Conservation (phyloP, 2,329 filamentous ascomycete genomes). For the Fusarium abutilonis region DNA sequence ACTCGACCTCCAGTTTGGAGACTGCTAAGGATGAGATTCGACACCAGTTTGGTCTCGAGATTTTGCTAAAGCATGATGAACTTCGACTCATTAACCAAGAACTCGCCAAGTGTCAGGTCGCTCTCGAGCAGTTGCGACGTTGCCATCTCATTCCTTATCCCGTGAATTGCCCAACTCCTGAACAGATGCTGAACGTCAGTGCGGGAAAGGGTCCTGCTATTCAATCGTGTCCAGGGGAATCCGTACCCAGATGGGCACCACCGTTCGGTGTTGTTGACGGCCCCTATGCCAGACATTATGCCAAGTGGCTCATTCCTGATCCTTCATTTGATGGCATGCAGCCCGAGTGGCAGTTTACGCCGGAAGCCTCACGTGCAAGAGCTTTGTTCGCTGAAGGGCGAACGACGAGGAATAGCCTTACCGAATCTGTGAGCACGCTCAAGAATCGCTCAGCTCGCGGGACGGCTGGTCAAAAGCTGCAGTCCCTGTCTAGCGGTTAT, state of each 20-base stretch:
- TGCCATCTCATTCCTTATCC: constrained; percentile 94
- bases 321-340: constrained; percentile 80
- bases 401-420: constrained; percentile 78
- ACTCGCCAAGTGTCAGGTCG: constrained; percentile 92
- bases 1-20: constrained; percentile 53
- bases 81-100: constrained; percentile 94
- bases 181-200: constrained; percentile 75
- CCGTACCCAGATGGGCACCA: constrained; percentile 79
- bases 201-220: constrained; percentile 78
- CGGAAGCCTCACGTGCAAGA: constrained; percentile 57
- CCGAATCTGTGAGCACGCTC: constrained; percentile 53
- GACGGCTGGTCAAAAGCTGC: constrained; percentile 68
- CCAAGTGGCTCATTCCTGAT: constrained; percentile 93
- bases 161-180: constrained; percentile 71
- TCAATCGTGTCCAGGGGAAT: constrained; percentile 67
- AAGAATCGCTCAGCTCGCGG: constrained; percentile 63
- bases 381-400: constrained; percentile 71
- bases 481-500: constrained; percentile 76
- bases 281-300: constrained; percentile 92
- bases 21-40: constrained; percentile 77
- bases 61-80: constrained; percentile 93
- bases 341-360: constrained; percentile 56
- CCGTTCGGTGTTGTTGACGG: constrained; percentile 92
- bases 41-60: constrained; percentile 89
- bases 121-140: constrained; percentile 90